Conservation (phyloP, 2,329 filamentous ascomycete genomes). For the Neopestalotiopsis rosae region DNA sequence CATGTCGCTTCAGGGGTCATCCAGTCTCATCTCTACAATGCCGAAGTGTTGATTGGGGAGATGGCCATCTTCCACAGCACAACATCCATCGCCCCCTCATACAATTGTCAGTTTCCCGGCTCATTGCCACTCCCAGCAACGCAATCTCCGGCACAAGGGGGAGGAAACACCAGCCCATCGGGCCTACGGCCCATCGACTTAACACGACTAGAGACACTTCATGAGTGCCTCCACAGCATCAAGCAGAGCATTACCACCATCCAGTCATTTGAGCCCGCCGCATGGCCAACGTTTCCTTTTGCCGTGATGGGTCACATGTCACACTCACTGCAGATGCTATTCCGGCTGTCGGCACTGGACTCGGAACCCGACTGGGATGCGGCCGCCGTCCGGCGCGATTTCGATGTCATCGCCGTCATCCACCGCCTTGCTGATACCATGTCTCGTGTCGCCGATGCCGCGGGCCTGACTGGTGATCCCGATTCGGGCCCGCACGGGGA, state of each 20-base stretch:
- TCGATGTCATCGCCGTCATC: conserved; percentile 30
- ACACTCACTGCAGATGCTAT: conserved; percentile 32
- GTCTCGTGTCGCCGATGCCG: conserved; percentile 24
- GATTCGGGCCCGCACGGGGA: conserved; percentile 4
- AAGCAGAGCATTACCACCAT: conserved; percentile 30
- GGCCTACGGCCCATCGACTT: conserved; percentile 16
- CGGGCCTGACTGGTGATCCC: conserved; percentile 26
- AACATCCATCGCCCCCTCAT: conserved; percentile 22
- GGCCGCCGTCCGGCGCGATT: conserved; percentile 20
- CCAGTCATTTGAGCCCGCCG: conserved; percentile 25
- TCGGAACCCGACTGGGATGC: conserved; percentile 33
- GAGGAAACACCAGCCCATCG: background rate
- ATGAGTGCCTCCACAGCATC: conserved; percentile 28
- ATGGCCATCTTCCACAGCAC: conserved; percentile 32
- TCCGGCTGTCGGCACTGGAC: conserved; percentile 32
- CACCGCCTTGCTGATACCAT: conserved; percentile 25
- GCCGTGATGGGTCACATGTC: conserved; percentile 31
- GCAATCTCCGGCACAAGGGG: background rate
- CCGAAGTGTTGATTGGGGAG: conserved; percentile 44
- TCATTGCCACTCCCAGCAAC: conserved; percentile 3
- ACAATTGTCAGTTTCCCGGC: background rate
- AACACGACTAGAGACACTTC: conserved; percentile 29
- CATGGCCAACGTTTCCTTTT: conserved; percentile 30
- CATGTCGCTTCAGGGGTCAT: conserved; percentile 36
- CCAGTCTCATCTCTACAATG: conserved; percentile 39